Evolutionary conservation across 1,284 basidiomycete species (phyloP), one percentile per base, ranked within the genome.

Genomic region (Ustilago crameri): DNA sequence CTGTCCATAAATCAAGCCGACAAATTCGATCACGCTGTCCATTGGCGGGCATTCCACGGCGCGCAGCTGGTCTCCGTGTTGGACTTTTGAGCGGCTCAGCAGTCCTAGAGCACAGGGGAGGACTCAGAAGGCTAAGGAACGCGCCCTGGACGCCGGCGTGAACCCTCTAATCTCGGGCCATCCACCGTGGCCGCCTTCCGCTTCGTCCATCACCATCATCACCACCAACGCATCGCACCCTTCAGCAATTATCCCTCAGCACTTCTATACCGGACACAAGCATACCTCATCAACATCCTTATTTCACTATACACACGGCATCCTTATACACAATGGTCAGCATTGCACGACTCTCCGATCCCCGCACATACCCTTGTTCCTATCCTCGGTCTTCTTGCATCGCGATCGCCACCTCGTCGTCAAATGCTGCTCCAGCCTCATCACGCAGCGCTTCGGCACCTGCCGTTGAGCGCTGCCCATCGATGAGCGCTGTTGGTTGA

Each of bases 301-400:
- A 8, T 20, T 14, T 9, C 22, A 15, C 18, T 17, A 22, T 26
- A 37, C 15, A 20, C 30, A 10, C n/a, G n/a, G 32, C 51, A 38
- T n/a, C 17, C 22, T 37, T 20, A 37, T 23, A 47, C 57, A 66
- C 55, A 48, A 66, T 66, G 63, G 63, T 66, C 63, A 66, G 63
- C 63, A 66, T 60, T 42, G 37, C 12, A 48, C 63, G 50, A 54
- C 37, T 48, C 35, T 40, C 57, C 45, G 53, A 47, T 34, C 18
- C 27, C 34, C 22, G 32, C 49, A 40, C 49, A 24, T 20, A 35
- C 12, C 48, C 18, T 34, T 30, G 15, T 18, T 14, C 30, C 45
- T 48, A 44, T 30, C 41, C 44, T 38, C 34, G 41, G 20, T 43
- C 40, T 12, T 35, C 53, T 40, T 45, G 57, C 44, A 56, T 60